These are phyloP conservation scores for Russula foetens DNA, from an alignment of 768 basidiomycete species.

Conservation along the genomic window DNA sequence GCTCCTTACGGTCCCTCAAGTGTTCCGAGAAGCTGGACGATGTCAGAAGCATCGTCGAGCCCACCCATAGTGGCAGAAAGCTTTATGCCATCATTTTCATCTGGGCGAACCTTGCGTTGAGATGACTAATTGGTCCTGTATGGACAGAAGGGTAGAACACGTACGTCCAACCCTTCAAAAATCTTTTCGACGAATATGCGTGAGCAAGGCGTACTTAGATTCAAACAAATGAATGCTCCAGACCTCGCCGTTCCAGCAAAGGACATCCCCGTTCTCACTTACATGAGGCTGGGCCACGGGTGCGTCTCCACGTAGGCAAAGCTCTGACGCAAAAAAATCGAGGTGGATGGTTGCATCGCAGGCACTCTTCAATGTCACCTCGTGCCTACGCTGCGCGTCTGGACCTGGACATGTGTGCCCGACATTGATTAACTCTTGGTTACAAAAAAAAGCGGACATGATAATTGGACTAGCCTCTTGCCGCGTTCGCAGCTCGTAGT, in stretches of 20 bases:
- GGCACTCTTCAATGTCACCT: constrained; percentile 17
- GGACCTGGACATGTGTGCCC: constrained; percentile 41
- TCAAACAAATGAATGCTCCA: constrained; percentile 10
- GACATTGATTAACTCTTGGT: background rate
- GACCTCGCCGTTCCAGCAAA: constrained; percentile 89
- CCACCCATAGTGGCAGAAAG: constrained; percentile 32
- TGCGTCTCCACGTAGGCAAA: constrained; percentile 55
- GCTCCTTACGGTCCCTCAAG: constrained; percentile 77
- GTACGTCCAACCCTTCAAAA: constrained; percentile 73
- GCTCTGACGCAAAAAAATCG: constrained; percentile 66
- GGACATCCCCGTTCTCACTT: constrained; percentile 40
- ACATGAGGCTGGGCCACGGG: constrained; percentile 62
- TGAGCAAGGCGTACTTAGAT: background rate
- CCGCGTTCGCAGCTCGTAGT: constrained; percentile 43
- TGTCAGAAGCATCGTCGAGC: constrained; percentile 28
- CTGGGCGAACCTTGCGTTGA: constrained; percentile 37
- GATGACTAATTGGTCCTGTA: background rate
- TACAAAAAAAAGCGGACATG: background rate
- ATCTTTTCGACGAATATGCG: constrained; percentile 32
- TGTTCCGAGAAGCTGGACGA: constrained; percentile 43
- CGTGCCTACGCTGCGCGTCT: constrained; percentile 42
- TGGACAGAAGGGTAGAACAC: constrained; percentile 15
- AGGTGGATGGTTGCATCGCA: constrained; percentile 24
- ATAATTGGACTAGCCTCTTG: constrained; percentile 42
- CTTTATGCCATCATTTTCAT: constrained; percentile 69